phyloP scores from a whole-genome alignment of 169 alveolate species.

The Miamiensis avidus region DNA sequence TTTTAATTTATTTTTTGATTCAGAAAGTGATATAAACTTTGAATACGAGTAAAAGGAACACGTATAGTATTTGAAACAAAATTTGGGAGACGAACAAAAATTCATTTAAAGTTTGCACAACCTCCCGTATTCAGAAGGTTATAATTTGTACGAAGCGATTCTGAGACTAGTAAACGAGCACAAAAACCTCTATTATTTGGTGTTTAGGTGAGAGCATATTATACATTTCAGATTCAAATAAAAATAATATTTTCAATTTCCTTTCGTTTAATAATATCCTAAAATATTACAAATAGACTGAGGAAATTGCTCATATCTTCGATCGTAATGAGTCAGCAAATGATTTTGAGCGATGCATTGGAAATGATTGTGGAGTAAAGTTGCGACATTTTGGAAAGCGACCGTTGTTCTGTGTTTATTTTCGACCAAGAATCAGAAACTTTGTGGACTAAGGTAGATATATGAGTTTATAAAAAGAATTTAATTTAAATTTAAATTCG shows the following conservation, averaged over 20 bases:
- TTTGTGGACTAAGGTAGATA: neutral
- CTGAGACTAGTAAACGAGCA: neutral
- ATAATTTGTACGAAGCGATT: neutral
- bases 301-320: neutral
- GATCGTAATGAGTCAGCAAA: neutral
- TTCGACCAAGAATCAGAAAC: slow-evolving; percentile 20
- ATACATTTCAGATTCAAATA: too few relatives aligned
- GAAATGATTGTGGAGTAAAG: slow-evolving; percentile 1
- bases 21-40: neutral
- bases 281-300: neutral
- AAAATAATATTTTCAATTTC: too few relatives aligned
- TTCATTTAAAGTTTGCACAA: too few relatives aligned
- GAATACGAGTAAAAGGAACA: neutral
- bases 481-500: slow-evolving; percentile 18
- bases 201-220: neutral
- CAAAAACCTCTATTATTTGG: neutral
- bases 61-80: too few relatives aligned
- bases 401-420: slow-evolving; percentile 12
- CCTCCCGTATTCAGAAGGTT: neutral
- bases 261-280: too few relatives aligned
- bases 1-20: neutral
- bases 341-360: neutral
- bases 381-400: neutral
- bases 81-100: neutral
- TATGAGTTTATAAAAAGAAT: slow-evolving; percentile 10